Base-by-base conservation (phyloP, 2,329 filamentous ascomycete genomes). In the Madurella mycetomatis region DNA sequence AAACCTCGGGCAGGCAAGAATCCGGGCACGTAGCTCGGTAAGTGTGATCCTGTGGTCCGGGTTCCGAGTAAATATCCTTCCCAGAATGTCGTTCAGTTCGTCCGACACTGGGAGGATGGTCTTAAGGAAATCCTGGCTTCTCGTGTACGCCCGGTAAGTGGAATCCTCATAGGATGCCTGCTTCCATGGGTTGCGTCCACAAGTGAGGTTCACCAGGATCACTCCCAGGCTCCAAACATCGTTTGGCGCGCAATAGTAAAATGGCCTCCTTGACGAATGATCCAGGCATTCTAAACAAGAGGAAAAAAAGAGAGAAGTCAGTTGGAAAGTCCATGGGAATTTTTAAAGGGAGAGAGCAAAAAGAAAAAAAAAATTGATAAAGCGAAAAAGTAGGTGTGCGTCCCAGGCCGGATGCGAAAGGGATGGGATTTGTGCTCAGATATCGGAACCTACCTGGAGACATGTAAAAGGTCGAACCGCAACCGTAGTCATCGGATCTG, bases 381-480 rank as follows among this genome's bases (percentile, higher is more conserved):
- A n/a, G n/a, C n/a, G n/a, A n/a, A n/a, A n/a, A n/a, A n/a, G n/a
- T n/a, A n/a, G 25, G 49, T 17, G 3, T 12, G 25, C 13, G 25
- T 15, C 31, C 4, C 32, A 9, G 45, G 32, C 32, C 31, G 18
- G 32, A n/a, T 7, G 41, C 30, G 34, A 37, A 37, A 37, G 34
- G 34, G 34, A 37, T 12, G 34, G 34, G 34, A 25, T 25, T 25
- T 25, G 9, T 4, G 34, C 9, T 37, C 34, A 9, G 34, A 37
- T 37, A 47, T 60, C 46, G 56, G 61, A 60, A 76, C 83, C 72
- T 87, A 96, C 92, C 92, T 83, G 94, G 94, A 68, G 91, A 96
- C 94, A 97, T 99, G 76, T 99, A 99, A 68, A 97, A 97, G 13
- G 92, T 97, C 32, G 94, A 97, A 60, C 94, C 94, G 71, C 94